These are phyloP conservation scores for Geranium brycei DNA, from an alignment of 345 rosid species.

Conservation along the genomic window DNA sequence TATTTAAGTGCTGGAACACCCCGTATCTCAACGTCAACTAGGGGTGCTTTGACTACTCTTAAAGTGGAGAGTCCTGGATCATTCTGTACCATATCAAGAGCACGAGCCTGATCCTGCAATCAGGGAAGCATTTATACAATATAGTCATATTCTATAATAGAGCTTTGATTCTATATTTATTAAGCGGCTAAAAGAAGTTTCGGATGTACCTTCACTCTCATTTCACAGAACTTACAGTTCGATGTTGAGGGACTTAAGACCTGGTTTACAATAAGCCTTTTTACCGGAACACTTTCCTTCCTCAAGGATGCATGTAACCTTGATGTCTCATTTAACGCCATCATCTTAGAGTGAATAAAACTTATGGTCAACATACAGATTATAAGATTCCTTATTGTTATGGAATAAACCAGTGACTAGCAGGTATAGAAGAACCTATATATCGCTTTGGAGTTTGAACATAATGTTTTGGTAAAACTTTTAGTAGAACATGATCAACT, in stretches of 20 bases:
- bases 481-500: constrained; percentile 7
- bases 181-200: neutral
- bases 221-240: constrained; percentile 59
- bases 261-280: constrained; percentile 56
- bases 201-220: constrained; percentile 47
- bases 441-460: neutral
- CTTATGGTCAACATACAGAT: neutral
- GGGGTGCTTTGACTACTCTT: constrained; percentile 38
- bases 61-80: constrained; percentile 43
- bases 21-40: constrained; percentile 64
- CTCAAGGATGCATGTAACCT: constrained; percentile 55
- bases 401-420: neutral
- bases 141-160: neutral
- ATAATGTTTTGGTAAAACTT: neutral
- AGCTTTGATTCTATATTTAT: neutral
- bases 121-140: neutral
- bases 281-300: constrained; percentile 56
- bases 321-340: constrained; percentile 65
- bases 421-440: neutral
- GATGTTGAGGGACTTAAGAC: constrained; percentile 45
- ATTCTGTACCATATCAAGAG: constrained; percentile 35
- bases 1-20: constrained; percentile 71
- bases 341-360: constrained; percentile 29
- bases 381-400: neutral
- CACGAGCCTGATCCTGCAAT: constrained; percentile 54